phyloP scores from a whole-genome alignment of 2,329 filamentous ascomycete genomes.

The Penicillium crustosum region DNA sequence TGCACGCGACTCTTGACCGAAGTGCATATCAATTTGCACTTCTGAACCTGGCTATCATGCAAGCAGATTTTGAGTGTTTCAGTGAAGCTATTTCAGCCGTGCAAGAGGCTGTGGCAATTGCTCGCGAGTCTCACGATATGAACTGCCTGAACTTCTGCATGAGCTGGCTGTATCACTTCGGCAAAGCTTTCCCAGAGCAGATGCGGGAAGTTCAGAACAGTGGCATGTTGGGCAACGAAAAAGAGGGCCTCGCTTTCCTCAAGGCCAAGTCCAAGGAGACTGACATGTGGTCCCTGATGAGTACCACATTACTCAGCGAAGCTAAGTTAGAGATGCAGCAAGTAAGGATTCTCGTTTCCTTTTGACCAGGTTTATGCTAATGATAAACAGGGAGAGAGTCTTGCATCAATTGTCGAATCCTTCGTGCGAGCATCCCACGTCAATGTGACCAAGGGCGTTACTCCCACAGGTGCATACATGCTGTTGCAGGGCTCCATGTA shows the following conservation, averaged over 20 bases:
- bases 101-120: slow-evolving; percentile 92
- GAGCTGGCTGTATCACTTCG: slow-evolving; percentile 94
- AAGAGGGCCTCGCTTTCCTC: slow-evolving; percentile 78
- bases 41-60: slow-evolving; percentile 87
- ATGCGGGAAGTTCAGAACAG: slow-evolving; percentile 68
- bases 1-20: slow-evolving; percentile 72
- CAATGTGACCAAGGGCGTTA: slow-evolving; percentile 73
- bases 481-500: slow-evolving; percentile 72
- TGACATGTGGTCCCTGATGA: slow-evolving; percentile 81
- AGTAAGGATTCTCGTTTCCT: slow-evolving; percentile 48
- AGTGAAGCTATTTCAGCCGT: slow-evolving; percentile 89
- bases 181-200: slow-evolving; percentile 77
- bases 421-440: slow-evolving; percentile 81
- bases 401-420: slow-evolving; percentile 67
- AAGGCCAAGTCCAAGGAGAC: slow-evolving; percentile 82
- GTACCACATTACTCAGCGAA: slow-evolving; percentile 80
- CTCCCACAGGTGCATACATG: slow-evolving; percentile 71
- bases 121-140: slow-evolving; percentile 88
- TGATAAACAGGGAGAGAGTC: slow-evolving; percentile 52
- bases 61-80: slow-evolving; percentile 92
- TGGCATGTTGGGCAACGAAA: slow-evolving; percentile 73
- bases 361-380: slow-evolving; percentile 16
- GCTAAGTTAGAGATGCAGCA: slow-evolving; percentile 75
- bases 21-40: slow-evolving; percentile 93
- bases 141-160: slow-evolving; percentile 91